Base-by-base conservation (phyloP, 352 stramenopile genomes). In the Phytophthora pini region DNA sequence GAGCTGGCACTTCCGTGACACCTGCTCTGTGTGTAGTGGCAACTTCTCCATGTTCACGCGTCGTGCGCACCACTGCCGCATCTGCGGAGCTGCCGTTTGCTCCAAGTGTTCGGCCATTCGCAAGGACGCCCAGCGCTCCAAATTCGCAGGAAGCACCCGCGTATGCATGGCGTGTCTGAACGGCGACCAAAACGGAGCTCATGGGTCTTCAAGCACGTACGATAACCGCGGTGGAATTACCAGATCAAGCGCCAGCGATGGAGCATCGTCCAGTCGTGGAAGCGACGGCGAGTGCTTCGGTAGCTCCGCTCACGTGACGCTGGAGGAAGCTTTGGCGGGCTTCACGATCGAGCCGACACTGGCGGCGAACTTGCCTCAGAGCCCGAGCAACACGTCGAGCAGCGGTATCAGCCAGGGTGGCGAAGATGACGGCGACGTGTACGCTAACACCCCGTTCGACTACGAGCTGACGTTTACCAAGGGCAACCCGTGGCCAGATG, bases 391-490 rank as follows among this genome's bases (percentile, higher is more conserved):
- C 48, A 70, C 66, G 20, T 81, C 76, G 15, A 79, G 69, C 68
- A 81, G 59, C 34, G 54, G 53, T 11, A 6, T 55, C 38, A 82
- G 70, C 43, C 72, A 70, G 48, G 51, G 52, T 22, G 65, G 64
- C 38, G 68, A 74, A 20, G 84, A 90, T 47, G 82, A 88, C 47
- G 82, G 81, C 38, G 85, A 89, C 53, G 65, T 92, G 36, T 68
- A 64, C 36, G 61, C 74, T 3, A 92, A 89, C 70, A 79, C 84
- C 24, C 43, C 54, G 13, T 92, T 79, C 64, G 50, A 75, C 26
- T 95, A 95, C 68, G 70, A 79, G 56, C 76, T 95, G 38, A 77
- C 74, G 48, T 95, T 89, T 63, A 56, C 64, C 12, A 93, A 90
- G 61, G 84, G 86, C 43, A 90, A 90, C 62, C 57, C 79, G 26